Evolutionary conservation across 768 basidiomycete species (phyloP).

Genomic region (Cystofilobasidium bisporidii): DNA sequence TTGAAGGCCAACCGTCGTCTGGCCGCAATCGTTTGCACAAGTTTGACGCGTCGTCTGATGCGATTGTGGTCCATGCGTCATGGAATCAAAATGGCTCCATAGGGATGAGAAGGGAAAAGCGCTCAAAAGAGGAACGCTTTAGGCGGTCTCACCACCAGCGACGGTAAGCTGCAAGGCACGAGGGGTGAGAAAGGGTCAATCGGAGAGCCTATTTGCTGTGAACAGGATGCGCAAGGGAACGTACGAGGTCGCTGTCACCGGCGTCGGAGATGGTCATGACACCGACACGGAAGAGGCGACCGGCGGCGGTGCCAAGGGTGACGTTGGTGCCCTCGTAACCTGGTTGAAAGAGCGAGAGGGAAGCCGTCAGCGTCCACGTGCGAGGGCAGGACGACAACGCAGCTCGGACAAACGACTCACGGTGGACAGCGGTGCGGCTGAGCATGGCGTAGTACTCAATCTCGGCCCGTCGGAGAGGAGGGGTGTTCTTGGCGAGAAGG

Average conservation of each 20-base stretch:
- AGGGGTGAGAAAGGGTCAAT: not conserved
- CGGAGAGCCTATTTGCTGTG: too few relatives aligned
- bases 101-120: too few relatives aligned
- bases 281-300: constrained; percentile 98
- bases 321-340: constrained; percentile 88
- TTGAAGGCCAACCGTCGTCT: too few relatives aligned
- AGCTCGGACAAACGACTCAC: not conserved
- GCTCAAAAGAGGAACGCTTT: constrained; percentile 7
- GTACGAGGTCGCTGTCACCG: constrained; percentile 89
- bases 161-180: constrained; percentile 17
- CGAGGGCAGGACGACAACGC: constrained; percentile 13
- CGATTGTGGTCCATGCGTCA: too few relatives aligned
- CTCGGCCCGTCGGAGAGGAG: constrained; percentile 97
- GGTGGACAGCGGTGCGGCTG: not conserved
- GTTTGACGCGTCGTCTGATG: too few relatives aligned
- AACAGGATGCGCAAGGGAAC: not conserved
- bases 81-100: too few relatives aligned
- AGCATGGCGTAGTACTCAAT: constrained; percentile 68
- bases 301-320: constrained; percentile 95
- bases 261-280: constrained; percentile 95
- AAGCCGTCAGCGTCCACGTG: constrained; percentile 68
- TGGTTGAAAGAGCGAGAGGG: too few relatives aligned
- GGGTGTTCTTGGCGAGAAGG: constrained; percentile 97
- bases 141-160: constrained; percentile 25
- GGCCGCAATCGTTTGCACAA: too few relatives aligned